Evolutionary conservation across 179 eudicot species (phyloP), one percentile per base, ranked within the genome.

Genomic region (Actinidia arguta): DNA sequence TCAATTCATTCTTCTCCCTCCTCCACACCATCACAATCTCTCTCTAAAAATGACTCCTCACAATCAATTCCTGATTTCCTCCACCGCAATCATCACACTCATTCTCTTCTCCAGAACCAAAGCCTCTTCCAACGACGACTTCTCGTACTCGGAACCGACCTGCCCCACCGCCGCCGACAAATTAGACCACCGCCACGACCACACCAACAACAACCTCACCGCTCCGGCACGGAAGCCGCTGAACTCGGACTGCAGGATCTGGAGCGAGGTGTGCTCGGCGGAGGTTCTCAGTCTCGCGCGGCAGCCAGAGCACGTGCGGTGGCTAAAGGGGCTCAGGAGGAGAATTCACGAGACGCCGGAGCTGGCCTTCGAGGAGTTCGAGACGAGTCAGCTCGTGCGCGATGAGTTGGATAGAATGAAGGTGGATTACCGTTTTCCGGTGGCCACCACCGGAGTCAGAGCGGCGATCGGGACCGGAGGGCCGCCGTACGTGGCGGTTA

Each of bases 331-430:
- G 5, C 6, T 94, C 10, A 82, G 98, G 68, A 82, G 98, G 73
- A 86, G 59, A 59, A 93, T 94, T 55, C 98, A 94, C 78, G 94
- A 89, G 82, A 54, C 89, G 61, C 96, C 96, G 12, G 98, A 94
- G 75, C 87, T 94, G 0, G 98, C 98, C 22, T 94, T 91, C 52
- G 88, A 94, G 76, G 95, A 94, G 52, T 72, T 71, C 66, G 78
- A 89, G 16, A 94, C 98, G 1, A 93, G 96, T 62, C 61, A 47
- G 52, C 81, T 94, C 13, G 79, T 94, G 6, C 80, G 98, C n/a
- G 68, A 44, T 0, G 94, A 94, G 76, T 74, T 94, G 44, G 86
- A 86, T 1, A 70, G 54, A 77, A 86, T 94, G 77, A 90, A 81
- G 7, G 82, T 94, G 12, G 54, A 44, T 12, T 94, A 87, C 77